Evolutionary conservation across 1,284 basidiomycete species (phyloP), one percentile per base, ranked within the genome.

Genomic region (Thecaphora thlaspeos): DNA sequence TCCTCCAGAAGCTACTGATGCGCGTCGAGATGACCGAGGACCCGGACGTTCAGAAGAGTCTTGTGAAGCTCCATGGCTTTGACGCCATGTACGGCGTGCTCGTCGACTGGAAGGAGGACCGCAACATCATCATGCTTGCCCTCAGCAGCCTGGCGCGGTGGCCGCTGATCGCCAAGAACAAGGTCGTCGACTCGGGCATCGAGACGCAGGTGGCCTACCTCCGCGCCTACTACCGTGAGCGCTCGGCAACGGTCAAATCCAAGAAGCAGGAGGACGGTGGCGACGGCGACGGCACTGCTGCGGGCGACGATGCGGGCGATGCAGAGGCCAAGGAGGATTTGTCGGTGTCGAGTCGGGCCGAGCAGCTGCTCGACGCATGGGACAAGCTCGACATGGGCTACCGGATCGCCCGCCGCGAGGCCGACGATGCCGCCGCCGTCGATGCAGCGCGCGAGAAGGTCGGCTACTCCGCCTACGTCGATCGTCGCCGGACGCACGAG

Each of bases 11-110:
- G 75, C 81, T 98, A 10, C 82, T 99, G 19, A 86, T 86, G 50
- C 87, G 95, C 57, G 86, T 98, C 65, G 75, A 92, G 89, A 87
- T 94, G 68, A 94, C 92, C 1, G 86, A 88, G 36, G 91, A 95
- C 54, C 83, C 85, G 40, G 82, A 84, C 0, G 86, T 91, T 18
- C 83, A 93, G 34, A 84, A 90, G 41, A 86, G 91, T 74, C 82
- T 97, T 48, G 90, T 96, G 85, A 88, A 92, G 26, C 81, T 97
- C 73, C 91, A 95, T 78, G 93, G 92, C 1, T 92, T 95, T 77
- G 90, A 88, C 78, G 81, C 94, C 21, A 92, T 97, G 90, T 87
- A 85, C 43, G 91, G 88, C 74, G 83, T 97, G 41, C 80, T 97
- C 28, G 85, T 88, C 43, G 92, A 97, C 71, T 83, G 91, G 73